Conservation (phyloP, 805 yeast genomes). For the Cyberlindnera petersonii region DNA sequence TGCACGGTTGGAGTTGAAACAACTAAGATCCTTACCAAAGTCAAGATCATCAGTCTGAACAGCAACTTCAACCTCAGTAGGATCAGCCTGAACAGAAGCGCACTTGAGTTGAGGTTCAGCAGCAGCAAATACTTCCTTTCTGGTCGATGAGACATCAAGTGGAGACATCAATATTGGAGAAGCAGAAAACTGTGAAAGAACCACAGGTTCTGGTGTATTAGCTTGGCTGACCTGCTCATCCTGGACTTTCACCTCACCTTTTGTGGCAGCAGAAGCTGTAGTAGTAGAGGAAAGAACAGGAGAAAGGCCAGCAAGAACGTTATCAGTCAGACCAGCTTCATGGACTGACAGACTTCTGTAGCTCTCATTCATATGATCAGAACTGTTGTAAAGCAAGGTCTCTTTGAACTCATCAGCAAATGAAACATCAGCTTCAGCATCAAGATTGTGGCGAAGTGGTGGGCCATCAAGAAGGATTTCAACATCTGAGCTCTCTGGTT, state of each 20-base stretch:
- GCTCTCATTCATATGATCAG: conserved; percentile 15
- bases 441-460: conserved; percentile 6
- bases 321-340: conserved; percentile 1
- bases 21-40: conserved; percentile 4
- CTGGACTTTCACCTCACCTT: too few species aligned
- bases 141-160: conserved; percentile 1
- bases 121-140: background rate
- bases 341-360: conserved; percentile 7
- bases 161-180: conserved; percentile 5
- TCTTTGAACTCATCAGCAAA: conserved; percentile 21
- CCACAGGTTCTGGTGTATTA: background rate
- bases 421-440: conserved; percentile 9
- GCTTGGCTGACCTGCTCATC: background rate
- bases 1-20: too few species aligned
- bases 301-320: conserved; percentile 2
- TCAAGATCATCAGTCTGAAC: conserved; percentile 13
- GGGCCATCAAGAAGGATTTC: conserved; percentile 8
- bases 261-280: too few species aligned
- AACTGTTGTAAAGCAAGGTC: conserved; percentile 17
- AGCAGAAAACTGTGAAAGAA: background rate
- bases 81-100: conserved; percentile 1
- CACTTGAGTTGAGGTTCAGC: background rate
- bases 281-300: too few species aligned
- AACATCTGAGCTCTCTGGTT: conserved; percentile 7
- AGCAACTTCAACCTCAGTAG: conserved; percentile 7